These are phyloP conservation scores for Claviceps fusiformis DNA, from an alignment of 2,329 filamentous ascomycete species.

Conservation along the genomic window DNA sequence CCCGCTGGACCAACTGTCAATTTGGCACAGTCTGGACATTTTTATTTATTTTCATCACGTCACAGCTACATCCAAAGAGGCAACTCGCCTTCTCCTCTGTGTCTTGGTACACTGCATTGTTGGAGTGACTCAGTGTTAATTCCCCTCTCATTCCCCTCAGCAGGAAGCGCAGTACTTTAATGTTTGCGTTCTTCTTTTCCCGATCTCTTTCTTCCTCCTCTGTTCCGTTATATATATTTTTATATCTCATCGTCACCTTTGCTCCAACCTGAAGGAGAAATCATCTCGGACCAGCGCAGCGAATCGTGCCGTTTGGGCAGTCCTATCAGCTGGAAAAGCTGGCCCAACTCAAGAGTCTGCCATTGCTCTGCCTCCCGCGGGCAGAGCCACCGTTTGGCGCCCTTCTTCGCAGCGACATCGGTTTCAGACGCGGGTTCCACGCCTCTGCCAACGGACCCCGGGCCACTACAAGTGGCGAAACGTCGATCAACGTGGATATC, in stretches of 20 bases:
- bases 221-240: not conserved
- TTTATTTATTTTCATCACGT: not conserved
- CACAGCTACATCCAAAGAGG: constrained; percentile 3
- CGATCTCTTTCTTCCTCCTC: not conserved
- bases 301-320: constrained; percentile 8
- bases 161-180: constrained; percentile 3
- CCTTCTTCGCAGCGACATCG: constrained; percentile 15
- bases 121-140: constrained; percentile 6
- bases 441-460: constrained; percentile 16
- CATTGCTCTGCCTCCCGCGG: constrained; percentile 27
- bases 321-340: constrained; percentile 17
- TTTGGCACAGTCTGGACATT: not conserved
- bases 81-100: constrained; percentile 3
- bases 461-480: constrained; percentile 13
- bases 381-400: constrained; percentile 23
- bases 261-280: not conserved
- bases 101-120: constrained; percentile 9
- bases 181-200: too few relatives aligned
- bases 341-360: constrained; percentile 29
- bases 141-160: not conserved
- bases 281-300: constrained; percentile 1
- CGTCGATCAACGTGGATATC: constrained; percentile 83
- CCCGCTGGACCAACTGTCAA: not conserved
- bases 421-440: constrained; percentile 15
- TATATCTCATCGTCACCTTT: not conserved